Evolutionary conservation across 2,329 filamentous ascomycete genomes (phyloP), one percentile per base, ranked within the genome.

Genomic region (Paracoccidioides lutzii): DNA sequence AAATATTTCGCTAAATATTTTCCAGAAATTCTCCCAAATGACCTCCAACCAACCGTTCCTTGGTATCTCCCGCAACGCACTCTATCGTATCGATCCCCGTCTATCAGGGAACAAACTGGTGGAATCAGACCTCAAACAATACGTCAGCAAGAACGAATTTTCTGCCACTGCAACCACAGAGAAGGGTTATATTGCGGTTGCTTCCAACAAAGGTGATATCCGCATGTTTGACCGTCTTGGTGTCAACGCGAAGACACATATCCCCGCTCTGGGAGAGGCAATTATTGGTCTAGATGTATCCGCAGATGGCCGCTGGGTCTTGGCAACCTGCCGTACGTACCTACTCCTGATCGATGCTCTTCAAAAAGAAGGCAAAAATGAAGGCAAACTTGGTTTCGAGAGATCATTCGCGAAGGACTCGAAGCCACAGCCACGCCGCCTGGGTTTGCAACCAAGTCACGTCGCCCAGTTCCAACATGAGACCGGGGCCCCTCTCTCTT

Each of bases 401-500:
- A 90, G 87, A 69, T 78, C 88, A 0, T 98, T 98, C 65, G 84
- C 87, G 3, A 94, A 95, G 62, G 90, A 96, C 68, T 81, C 84
- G 22, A 98, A 98, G 72, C 93, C 93, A 1, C 89, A 95, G 65
- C 93, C 93, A 40, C 86, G 89, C 55, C 89, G 93, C 62, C 82
- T 98, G 9, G 89, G 85, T 10, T 79, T 98, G 41, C 90, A 87
- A 5, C 93, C 93, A 0, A 84, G 88, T 58, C 93, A 98, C 69
- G 89, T 97, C 33, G 93, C 93, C 0, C 93, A 98, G 68, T 96
- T 98, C 76, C 88, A 94, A 68, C 88, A 97, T 70, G 93, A 98
- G 72, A 98, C 93, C 1, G 88, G 89, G 63, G 84, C 85, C 57
- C 83, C 88, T 0, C 80, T 98, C 9, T 80, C 83, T 0, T 98